A percentile compares a stretch with the other conserved stretches of the same genome.
Evolutionary conservation across 2,329 filamentous ascomycete genomes (phyloP).

Genomic region (Cladobotryum protrusum): DNA sequence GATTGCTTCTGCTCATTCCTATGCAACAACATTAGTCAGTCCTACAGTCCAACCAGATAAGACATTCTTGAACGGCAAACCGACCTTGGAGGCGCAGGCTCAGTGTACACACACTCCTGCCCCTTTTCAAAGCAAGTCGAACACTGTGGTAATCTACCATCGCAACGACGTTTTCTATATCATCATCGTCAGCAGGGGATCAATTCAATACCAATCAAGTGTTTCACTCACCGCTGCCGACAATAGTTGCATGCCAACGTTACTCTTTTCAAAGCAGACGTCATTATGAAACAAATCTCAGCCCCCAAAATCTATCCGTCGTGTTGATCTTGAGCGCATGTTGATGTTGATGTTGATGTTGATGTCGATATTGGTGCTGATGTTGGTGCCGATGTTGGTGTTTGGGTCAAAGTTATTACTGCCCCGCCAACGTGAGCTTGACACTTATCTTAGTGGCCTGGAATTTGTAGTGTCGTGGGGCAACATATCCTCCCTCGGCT

Average conservation of each 20-base stretch:
- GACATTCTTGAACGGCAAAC: background rate
- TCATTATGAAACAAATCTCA: background rate
- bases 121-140: constrained; percentile 4
- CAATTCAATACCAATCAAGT: too few species aligned
- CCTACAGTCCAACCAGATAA: background rate
- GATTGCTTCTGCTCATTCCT: background rate
- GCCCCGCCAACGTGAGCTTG: too few species aligned
- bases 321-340: too few species aligned
- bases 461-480: too few species aligned
- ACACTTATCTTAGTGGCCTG: too few species aligned
- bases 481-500: too few species aligned
- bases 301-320: background rate
- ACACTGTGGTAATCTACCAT: constrained; percentile 2
- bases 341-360: too few species aligned
- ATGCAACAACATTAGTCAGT: background rate
- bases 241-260: constrained; percentile 8
- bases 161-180: constrained; percentile 6
- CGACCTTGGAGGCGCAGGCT: constrained; percentile 1
- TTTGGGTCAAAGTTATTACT: too few species aligned
- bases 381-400: too few species aligned
- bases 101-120: constrained; percentile 2
- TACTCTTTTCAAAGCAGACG: background rate
- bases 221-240: constrained; percentile 6
- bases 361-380: too few species aligned
- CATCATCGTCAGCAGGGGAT: too few species aligned